Evolutionary conservation across 192 early-diverging fungal species (phyloP).

Genomic region (Martensiomyces pterosporus): DNA sequence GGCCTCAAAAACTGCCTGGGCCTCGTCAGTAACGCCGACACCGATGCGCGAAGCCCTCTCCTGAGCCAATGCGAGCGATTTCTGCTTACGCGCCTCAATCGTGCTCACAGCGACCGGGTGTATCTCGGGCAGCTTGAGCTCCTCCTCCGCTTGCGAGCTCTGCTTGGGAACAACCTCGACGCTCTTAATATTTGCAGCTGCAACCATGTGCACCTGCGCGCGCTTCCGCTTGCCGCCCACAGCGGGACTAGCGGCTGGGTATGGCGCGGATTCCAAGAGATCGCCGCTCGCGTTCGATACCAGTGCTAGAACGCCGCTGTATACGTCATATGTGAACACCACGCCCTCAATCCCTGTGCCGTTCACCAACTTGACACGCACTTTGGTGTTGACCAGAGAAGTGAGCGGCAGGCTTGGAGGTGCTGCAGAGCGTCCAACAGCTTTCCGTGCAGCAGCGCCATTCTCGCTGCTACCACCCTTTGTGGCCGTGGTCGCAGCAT

Average conservation of each 20-base stretch:
- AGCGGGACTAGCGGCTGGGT: slow-evolving; percentile 3
- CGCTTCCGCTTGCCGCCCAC: slow-evolving; percentile 8
- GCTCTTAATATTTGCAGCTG: slow-evolving; percentile 26
- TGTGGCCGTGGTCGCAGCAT: slow-evolving; percentile 34
- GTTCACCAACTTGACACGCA: slow-evolving; percentile 25
- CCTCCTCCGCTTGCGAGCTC: too few relatives aligned
- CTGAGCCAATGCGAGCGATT: slow-evolving; percentile 24
- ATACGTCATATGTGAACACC: slow-evolving; percentile 43
- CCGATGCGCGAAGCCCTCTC: slow-evolving; percentile 55
- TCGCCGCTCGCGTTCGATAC: slow-evolving; percentile 5
- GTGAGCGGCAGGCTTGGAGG: slow-evolving; percentile 15
- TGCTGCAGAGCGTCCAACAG: slow-evolving; percentile 6
- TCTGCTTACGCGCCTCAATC: slow-evolving; percentile 39
- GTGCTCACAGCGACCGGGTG: slow-evolving; percentile 5
- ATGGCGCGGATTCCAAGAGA: slow-evolving; percentile 2
- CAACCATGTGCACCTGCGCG: slow-evolving; percentile 17
- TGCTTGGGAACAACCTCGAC: slow-evolving; percentile 12
- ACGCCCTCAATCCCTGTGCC: slow-evolving; percentile 23
- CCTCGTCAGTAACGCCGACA: slow-evolving; percentile 72
- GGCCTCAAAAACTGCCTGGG: slow-evolving; percentile 77
- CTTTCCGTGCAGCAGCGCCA: slow-evolving; percentile 8
- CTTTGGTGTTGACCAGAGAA: slow-evolving; percentile 20
- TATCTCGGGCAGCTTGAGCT: slow-evolving; percentile 4
- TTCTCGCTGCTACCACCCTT: slow-evolving; percentile 33
- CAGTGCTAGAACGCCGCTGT: slow-evolving; percentile 40